Conservation (phyloP, 1,284 basidiomycete species). For the Cutaneotrichosporon dermatis region DNA sequence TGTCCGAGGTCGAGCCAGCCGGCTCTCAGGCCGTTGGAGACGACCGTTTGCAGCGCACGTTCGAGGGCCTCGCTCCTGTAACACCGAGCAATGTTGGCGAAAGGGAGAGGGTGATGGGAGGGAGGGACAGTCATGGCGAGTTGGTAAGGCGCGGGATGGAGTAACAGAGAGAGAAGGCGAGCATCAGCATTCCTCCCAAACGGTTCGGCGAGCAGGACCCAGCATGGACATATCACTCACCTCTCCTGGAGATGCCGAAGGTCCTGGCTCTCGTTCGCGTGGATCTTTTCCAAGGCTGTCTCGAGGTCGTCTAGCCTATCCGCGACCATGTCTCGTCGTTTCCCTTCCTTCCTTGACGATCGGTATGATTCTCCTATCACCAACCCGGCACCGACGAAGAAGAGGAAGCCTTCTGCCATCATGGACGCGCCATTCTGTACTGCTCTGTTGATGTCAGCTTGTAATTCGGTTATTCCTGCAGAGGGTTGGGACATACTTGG, state of each 20-base stretch:
- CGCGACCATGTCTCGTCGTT: conserved; percentile 67
- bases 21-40: conserved; percentile 65
- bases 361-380: conserved; percentile 77
- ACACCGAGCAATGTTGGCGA: too few species aligned
- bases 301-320: conserved; percentile 60
- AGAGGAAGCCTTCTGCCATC: conserved; percentile 80
- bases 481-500: conserved; percentile 55
- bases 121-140: too few species aligned
- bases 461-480: too few species aligned
- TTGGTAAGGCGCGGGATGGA: background rate
- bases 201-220: background rate
- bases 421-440: conserved; percentile 84
- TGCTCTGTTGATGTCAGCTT: conserved; percentile 55
- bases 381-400: conserved; percentile 67
- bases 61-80: conserved; percentile 54
- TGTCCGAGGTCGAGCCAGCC: conserved; percentile 54
- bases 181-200: background rate
- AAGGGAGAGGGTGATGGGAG: too few species aligned
- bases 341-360: conserved; percentile 65
- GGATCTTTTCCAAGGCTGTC: conserved; percentile 49
- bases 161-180: too few species aligned
- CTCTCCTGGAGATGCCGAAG: conserved; percentile 28
- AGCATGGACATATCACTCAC: conserved; percentile 21
- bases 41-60: conserved; percentile 62
- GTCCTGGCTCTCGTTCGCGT: conserved; percentile 16